phyloP scores from a whole-genome alignment of 306 rosid species.

The Quercus rubra region DNA sequence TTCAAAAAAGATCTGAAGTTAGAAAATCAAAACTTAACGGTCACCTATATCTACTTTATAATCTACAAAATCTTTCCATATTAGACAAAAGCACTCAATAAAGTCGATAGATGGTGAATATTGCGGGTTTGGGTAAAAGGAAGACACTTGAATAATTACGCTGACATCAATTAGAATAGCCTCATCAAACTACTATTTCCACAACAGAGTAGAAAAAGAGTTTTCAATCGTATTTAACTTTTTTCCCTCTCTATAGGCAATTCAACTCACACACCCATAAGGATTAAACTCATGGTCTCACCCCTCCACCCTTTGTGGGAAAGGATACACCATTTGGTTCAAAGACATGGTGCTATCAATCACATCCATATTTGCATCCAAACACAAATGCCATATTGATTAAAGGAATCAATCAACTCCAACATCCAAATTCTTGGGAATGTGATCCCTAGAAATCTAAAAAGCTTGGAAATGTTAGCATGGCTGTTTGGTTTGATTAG shows the following conservation, averaged over 20 bases:
- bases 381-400: no score
- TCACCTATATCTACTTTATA: neutral
- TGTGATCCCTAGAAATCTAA: no score
- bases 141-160: neutral
- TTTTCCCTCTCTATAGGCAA: no score
- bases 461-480: no score
- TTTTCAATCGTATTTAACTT: no score
- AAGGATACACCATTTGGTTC: neutral
- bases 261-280: neutral
- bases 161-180: neutral
- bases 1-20: slow-evolving; percentile 24
- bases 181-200: neutral
- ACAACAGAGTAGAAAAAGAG: neutral
- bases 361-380: neutral
- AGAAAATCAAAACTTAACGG: neutral
- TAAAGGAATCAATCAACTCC: no score
- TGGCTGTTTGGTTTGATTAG: no score
- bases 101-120: neutral
- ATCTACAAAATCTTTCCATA: neutral
- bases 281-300: neutral
- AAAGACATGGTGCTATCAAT: neutral
- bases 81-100: neutral
- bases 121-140: neutral
- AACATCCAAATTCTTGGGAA: no score
- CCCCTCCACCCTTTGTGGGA: neutral